Evolutionary conservation across 768 basidiomycete species (phyloP), one percentile per base, ranked within the genome.

Genomic region (Lyophyllum atratum): DNA sequence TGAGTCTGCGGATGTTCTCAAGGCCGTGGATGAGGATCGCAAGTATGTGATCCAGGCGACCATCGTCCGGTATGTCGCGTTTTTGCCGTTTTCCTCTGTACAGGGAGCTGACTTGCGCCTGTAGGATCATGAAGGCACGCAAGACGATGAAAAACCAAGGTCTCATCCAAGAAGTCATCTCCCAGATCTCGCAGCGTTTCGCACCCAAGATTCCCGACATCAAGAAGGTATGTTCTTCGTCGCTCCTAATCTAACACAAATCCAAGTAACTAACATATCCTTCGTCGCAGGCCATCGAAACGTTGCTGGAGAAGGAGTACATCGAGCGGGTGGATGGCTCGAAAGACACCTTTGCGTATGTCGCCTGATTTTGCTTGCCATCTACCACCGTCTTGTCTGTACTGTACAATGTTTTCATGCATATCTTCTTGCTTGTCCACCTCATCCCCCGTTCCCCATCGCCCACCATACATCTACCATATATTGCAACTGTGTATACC

Each of bases 31-130:
- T 62, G 96, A 98, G 74, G 96, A 99, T 68, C 87, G 96, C 60
- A 98, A 98, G 81, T 93, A 96, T 67, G 89, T 95, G 56, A 95
- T 97, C 55, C 95, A 98, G 69, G 93, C 94, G 12, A 95, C 93
- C 24, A 95, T 96, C 64, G 94, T 96, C 50, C 88, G 93, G 81
- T 82, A 66, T 40, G 79, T 70, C 17, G 12, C 14, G 11, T 5
- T 37, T 45, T 22, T 1, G 25, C 25, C 3, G 4, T 26, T 12
- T 9, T 40, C 17, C 2, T 15, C 33, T 25, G 28, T 21, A 11
- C 25, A 26, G 49, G 46, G 39, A 43, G 49, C 4, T 12, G 7
- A 54, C 31, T 33, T n/a, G 34, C 51, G 55, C 4, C 54, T 43
- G n/a, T 49, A 92, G 92, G 45, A 93, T 96, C 72, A 95, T 95